Percentiles rank a stretch among this genome's conserved stretches.
Conservation (phyloP, 2,329 filamentous ascomycete genomes). For the Ophiostoma ulmi region DNA sequence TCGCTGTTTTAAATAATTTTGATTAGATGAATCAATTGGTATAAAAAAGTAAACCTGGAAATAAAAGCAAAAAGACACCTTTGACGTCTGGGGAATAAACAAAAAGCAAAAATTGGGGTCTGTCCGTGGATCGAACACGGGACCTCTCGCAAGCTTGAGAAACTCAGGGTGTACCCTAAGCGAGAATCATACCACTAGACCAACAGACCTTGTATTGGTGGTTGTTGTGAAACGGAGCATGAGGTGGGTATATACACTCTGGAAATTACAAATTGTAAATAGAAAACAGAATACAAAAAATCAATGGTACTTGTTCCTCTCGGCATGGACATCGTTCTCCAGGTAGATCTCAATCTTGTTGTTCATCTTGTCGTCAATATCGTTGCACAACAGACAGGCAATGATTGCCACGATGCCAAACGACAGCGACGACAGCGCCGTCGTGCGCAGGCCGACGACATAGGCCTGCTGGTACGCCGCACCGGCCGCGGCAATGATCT, state of each 20-base stretch:
- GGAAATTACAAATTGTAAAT: too few species aligned
- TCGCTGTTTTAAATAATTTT: neutral
- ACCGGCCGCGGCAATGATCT: conserved; percentile 28
- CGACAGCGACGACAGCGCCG: conserved; percentile 32
- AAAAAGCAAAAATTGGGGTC: conserved; percentile 14
- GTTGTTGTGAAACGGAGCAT: neutral
- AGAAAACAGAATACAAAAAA: neutral
- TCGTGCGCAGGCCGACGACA: conserved; percentile 32
- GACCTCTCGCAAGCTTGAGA: conserved; percentile 15
- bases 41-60: too few species aligned
- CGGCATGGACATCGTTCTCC: conserved; percentile 34
- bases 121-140: conserved; percentile 18
- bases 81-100: too few species aligned
- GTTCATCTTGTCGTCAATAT: conserved; percentile 37
- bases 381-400: conserved; percentile 34
- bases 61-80: neutral
- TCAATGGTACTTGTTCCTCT: conserved; percentile 31
- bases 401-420: conserved; percentile 34
- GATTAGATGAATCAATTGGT: too few species aligned
- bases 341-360: conserved; percentile 37
- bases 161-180: conserved; percentile 45
- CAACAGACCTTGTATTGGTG: conserved; percentile 27
- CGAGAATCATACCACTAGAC: conserved; percentile 63
- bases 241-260: neutral
- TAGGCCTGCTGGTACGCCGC: conserved; percentile 35